Evolutionary conservation across 805 yeast genomes (phyloP), one percentile per base, ranked within the genome.

Genomic region (Debaryomyces hansenii): DNA sequence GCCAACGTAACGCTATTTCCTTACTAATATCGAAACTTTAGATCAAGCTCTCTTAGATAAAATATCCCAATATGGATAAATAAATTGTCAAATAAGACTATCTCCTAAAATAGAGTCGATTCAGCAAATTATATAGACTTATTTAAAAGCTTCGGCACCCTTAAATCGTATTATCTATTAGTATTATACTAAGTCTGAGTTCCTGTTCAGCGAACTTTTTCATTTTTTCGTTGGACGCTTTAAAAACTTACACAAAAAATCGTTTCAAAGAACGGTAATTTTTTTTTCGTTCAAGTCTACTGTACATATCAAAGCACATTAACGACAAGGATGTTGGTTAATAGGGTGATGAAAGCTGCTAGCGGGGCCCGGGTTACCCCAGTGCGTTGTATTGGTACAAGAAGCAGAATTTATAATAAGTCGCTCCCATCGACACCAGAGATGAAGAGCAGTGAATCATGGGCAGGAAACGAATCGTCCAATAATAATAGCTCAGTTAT

Each of bases 391-490:
- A n/a, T 39, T 6, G 16, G 34, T 14, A 31, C 7, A n/a, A 14
- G 12, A 37, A 37, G 31, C 35, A 46, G 27, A 38, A 48, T 37
- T 49, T 57, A 31, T 31, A 31, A 31, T 31, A 31, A 31, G 11
- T 31, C 34, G 34, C 16, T 31, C 14, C 71, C 70, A 3, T 65
- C 72, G 4, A 53, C 59, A 9, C 60, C 63, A 16, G 69, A 63
- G 40, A 66, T 68, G 72, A 64, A 60, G 51, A 52, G 63, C 31
- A 41, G 49, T 12, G 52, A 54, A 20, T 54, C 66, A 27, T 70
- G 75, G 75, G 41, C 47, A 14, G 55, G 54, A 21, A 49, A 54
- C 14, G 38, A 55, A 3, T 40, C 50, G n/a, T 51, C 52, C 20
- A 53, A 40, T 29, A 44, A 48, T 38, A 28, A 21, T n/a, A 28